Evolutionary conservation across 257 asterid species (phyloP), one percentile per base, ranked within the genome.

Genomic region (Paraleonurus japonicus): DNA sequence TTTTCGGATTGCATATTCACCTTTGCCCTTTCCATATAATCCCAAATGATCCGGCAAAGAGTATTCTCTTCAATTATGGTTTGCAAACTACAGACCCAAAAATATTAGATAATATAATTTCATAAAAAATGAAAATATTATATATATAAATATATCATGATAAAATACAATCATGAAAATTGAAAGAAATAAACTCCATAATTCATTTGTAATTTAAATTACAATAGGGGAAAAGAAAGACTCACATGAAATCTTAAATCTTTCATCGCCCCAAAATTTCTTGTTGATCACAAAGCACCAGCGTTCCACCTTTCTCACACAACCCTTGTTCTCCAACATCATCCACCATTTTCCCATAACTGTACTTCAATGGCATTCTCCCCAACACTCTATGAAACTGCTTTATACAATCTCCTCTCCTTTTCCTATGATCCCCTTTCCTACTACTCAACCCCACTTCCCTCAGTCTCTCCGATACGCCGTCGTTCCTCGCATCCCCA

Each of bases 401-500:
- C 39, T 62, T 68, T 50, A 94, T 84, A 68, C 99, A 94, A 8
- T 84, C 89, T 57, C 96, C 98, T 79, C 98, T 91, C 61, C 92
- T 87, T 87, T 89, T 89, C 80, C 90, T 83, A 55, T 89, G 98
- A 70, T 94, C 96, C 33, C 75, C 81, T 66, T 50, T 80, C 65
- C 98, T 83, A 69, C 96, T 88, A 48, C 98, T 91, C 80, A 94
- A 65, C 7, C 98, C 97, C 66, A 87, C 96, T 79, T 75, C 96
- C 77, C 73, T 85, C 82, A 85, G 75, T 43, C 70, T 76, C 69
- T 47, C 83, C 10, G 68, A 33, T 7, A 63, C 81, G 43, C 83
- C 91, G 70, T 94, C 96, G 63, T 91, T 94, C 70, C 99, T 83
- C 1, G 90, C 81, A 63, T 94, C 99, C n/a, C 98, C 99, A 74